A percentile compares a stretch with the other conserved stretches of the same genome.
phyloP scores from a whole-genome alignment of 768 basidiomycete species.

The Galerina sulciceps region DNA sequence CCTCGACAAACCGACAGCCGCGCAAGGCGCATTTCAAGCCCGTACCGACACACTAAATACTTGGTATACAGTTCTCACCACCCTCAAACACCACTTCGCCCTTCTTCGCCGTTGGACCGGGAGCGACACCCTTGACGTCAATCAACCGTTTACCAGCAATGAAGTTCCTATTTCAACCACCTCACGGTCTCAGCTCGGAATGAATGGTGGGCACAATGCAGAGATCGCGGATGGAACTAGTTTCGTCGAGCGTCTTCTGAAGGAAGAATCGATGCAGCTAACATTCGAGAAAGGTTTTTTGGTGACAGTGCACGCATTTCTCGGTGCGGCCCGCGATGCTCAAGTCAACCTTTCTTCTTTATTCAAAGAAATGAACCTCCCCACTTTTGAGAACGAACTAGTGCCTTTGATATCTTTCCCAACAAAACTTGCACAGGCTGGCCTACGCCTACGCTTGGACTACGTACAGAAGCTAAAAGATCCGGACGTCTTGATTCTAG shows the following conservation, averaged over 20 bases:
- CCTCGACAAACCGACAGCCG: conserved; percentile 74
- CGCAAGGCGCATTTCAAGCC: conserved; percentile 69
- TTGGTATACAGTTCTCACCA: conserved; percentile 87
- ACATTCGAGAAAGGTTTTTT: conserved; percentile 93
- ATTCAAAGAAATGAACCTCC: conserved; percentile 89
- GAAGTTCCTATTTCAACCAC: conserved; percentile 51
- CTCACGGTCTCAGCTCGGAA: conserved; percentile 23
- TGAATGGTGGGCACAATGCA: conserved; percentile 27
- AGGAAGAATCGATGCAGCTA: conserved; percentile 94
- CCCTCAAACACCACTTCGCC: conserved; percentile 81
- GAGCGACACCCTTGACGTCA: conserved; percentile 88
- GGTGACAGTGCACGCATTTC: conserved; percentile 84
- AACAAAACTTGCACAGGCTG: conserved; percentile 91
- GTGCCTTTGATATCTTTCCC: conserved; percentile 96
- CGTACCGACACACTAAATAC: conserved; percentile 89
- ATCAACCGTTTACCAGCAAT: conserved; percentile 71
- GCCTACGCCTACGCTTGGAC: conserved; percentile 86
- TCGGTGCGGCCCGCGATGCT: conserved; percentile 84
- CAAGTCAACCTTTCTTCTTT: conserved; percentile 78
- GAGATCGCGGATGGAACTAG: conserved; percentile 73
- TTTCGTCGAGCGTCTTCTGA: conserved; percentile 92
- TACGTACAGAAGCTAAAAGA: conserved; percentile 88
- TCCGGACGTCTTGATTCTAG: conserved; percentile 87
- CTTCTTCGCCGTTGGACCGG: conserved; percentile 94
- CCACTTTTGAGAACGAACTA: conserved; percentile 87